These are phyloP conservation scores for Schizochytrium sp. DNA, from an alignment of 108 stramenopile species.

Conservation along the genomic window DNA sequence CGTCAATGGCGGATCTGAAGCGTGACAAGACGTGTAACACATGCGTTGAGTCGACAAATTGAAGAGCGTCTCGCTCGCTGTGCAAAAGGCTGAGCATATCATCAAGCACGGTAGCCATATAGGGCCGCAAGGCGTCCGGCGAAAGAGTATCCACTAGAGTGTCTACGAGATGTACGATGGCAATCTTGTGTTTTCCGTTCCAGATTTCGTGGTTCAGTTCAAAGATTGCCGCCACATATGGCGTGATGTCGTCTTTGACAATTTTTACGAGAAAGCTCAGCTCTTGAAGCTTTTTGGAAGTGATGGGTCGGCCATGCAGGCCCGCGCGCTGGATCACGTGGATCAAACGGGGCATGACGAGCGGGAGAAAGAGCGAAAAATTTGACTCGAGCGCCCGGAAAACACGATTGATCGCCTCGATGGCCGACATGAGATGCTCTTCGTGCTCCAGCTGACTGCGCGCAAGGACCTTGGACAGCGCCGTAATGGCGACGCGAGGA, in stretches of 20 bases:
- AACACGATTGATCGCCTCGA: conserved; percentile 82
- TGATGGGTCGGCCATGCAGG: conserved; percentile 35
- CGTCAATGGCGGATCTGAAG: background rate
- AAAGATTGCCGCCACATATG: conserved; percentile 77
- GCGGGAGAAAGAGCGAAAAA: conserved; percentile 71
- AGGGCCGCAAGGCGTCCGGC: background rate
- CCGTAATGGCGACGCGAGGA: conserved; percentile 78
- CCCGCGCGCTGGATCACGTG: background rate
- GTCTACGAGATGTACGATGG: background rate
- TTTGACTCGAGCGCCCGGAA: conserved; percentile 75
- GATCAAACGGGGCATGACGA: conserved; percentile 79
- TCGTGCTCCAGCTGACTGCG: conserved; percentile 61
- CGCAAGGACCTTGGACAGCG: conserved; percentile 72
- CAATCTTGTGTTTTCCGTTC: background rate
- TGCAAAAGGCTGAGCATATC: background rate
- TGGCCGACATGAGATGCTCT: conserved; percentile 78
- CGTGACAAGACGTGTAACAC: background rate
- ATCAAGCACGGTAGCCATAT: background rate
- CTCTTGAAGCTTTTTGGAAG: conserved; percentile 71
- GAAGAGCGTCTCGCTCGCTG: background rate
- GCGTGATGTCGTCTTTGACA: conserved; percentile 70
- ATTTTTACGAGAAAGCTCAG: conserved; percentile 70
- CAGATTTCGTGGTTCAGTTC: conserved; percentile 61
- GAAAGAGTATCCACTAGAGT: background rate
- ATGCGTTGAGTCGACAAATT: background rate